A percentile compares a stretch with the other conserved stretches of the same genome.
These are phyloP conservation scores for Mucor velutinosus DNA, from an alignment of 371 early-diverging fungal species.

Conservation along the genomic window DNA sequence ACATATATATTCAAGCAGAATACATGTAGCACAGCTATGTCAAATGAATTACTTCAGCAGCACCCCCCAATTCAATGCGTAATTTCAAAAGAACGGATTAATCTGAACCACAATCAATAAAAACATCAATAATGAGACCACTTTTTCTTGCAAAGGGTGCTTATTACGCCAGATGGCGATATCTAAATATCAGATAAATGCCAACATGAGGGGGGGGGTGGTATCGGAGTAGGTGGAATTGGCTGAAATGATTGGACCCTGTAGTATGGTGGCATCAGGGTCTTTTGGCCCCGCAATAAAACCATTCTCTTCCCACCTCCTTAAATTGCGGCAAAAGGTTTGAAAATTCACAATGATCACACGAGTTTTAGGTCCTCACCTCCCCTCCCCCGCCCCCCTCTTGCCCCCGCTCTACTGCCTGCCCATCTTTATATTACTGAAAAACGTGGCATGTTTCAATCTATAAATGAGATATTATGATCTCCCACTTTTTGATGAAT, in stretches of 20 bases:
- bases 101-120: neutral
- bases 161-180: neutral
- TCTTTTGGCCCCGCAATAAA: conserved; percentile 2
- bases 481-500: neutral
- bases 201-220: too few relatives aligned
- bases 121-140: neutral
- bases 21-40: neutral
- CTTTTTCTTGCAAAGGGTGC: neutral
- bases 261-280: neutral
- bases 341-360: neutral
- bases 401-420: too few relatives aligned
- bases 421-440: neutral
- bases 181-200: neutral
- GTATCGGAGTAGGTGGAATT: neutral
- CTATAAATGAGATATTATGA: neutral
- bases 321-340: neutral
- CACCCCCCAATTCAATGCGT: neutral
- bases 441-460: conserved; percentile 1
- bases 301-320: neutral
- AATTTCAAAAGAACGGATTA: neutral
- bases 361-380: neutral
- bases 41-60: conserved; percentile 1
- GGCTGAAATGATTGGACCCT: neutral
- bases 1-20: conserved; percentile 8
- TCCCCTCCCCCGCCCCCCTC: neutral